Evolutionary conservation across 345 rosid genomes (phyloP).

Genomic region (Boechera retrofracta): DNA sequence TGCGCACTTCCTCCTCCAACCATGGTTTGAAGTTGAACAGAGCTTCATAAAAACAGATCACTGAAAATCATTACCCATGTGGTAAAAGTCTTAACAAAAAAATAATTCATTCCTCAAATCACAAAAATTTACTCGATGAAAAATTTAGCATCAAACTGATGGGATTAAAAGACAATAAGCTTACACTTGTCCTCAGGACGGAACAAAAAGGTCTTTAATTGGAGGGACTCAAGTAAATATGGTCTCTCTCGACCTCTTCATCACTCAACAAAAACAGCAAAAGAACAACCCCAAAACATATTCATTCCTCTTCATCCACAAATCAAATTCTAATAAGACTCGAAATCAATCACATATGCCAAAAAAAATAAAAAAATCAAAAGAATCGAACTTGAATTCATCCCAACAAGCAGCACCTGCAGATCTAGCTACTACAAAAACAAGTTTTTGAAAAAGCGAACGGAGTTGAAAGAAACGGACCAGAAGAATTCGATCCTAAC

Average conservation of each 20-base stretch:
- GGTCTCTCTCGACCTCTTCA: slow-evolving; percentile 16
- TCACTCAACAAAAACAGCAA: slow-evolving; percentile 10
- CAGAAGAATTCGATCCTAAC: slow-evolving; percentile 4
- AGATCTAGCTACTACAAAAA: slow-evolving; percentile 30
- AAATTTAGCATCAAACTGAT: slow-evolving; percentile 53
- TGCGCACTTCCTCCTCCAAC: slow-evolving; percentile 52
- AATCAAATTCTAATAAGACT: not conserved
- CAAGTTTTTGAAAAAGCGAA: not conserved
- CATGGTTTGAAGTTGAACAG: slow-evolving; percentile 61
- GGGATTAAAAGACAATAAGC: slow-evolving; percentile 50
- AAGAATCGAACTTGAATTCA: slow-evolving; percentile 15
- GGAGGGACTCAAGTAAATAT: slow-evolving; percentile 47
- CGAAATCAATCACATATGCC: not conserved
- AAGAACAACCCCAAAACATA: slow-evolving; percentile 1
- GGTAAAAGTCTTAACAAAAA: not conserved
- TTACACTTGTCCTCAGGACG: too few relatives aligned
- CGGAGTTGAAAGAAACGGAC: not conserved
- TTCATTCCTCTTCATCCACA: slow-evolving; percentile 5
- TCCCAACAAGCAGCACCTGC: not conserved
- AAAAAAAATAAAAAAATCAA: not conserved
- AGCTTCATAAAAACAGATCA: slow-evolving; percentile 51
- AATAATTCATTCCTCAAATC: not conserved
- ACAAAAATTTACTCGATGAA: not conserved
- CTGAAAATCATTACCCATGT: too few relatives aligned
- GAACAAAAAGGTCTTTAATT: too few relatives aligned